phyloP scores from a whole-genome alignment of 352 stramenopile species.

The Globisporangium uncinulatum region DNA sequence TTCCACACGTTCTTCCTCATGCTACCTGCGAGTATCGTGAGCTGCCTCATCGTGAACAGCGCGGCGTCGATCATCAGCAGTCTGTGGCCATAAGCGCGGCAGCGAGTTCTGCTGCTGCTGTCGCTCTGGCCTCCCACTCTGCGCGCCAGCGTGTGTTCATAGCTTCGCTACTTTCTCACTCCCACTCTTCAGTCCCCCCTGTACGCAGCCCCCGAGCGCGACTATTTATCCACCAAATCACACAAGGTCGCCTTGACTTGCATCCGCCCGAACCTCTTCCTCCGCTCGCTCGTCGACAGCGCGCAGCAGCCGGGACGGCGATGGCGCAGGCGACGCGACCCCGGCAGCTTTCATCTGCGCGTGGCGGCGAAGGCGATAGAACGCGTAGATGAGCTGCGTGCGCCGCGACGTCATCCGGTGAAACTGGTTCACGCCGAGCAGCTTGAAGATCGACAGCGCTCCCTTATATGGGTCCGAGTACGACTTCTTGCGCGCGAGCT shows the following conservation, averaged over 20 bases:
- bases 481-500: conserved; percentile 24
- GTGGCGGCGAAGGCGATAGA: conserved; percentile 50
- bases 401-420: conserved; percentile 54
- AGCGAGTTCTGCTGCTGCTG: not conserved
- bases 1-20: conserved; percentile 80
- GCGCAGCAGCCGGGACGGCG: not conserved
- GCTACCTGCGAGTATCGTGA: conserved; percentile 72
- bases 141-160: no score
- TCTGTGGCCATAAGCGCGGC: conserved; percentile 57
- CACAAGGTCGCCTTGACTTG: not conserved
- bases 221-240: not conserved
- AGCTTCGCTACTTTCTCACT: no score
- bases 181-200: not conserved
- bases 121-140: not conserved
- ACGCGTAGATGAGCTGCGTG: conserved; percentile 57
- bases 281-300: not conserved
- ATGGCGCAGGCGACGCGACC: not conserved
- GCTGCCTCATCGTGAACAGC: conserved; percentile 74
- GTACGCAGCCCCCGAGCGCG: not conserved
- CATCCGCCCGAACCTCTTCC: not conserved
- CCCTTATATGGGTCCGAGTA: conserved; percentile 80
- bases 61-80: conserved; percentile 64
- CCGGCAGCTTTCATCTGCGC: conserved; percentile 16
- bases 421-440: conserved; percentile 62
- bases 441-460: conserved; percentile 63